These are phyloP conservation scores for Nemania bipapillata DNA, from an alignment of 2,329 filamentous ascomycete genomes.

Conservation along the genomic window DNA sequence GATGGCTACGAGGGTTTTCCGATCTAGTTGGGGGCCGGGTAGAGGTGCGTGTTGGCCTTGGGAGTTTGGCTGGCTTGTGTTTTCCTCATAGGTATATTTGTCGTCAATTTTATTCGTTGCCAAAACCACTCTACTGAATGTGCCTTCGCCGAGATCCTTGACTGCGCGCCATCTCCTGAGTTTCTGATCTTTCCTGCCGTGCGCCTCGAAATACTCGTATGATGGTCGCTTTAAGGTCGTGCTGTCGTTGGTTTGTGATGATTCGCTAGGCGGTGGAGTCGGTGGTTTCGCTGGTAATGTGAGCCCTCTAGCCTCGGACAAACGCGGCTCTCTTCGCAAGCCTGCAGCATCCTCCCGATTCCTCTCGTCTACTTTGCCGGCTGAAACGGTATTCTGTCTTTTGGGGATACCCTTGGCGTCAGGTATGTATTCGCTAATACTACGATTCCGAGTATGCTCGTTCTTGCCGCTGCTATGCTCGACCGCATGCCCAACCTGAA, in stretches of 20 bases:
- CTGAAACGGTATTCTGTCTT: slow-evolving; percentile 78
- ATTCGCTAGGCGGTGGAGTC: slow-evolving; percentile 85
- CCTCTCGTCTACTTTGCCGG: slow-evolving; percentile 62
- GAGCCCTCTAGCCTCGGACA: slow-evolving; percentile 81
- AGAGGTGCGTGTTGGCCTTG: slow-evolving; percentile 51
- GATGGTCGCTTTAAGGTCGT: slow-evolving; percentile 57
- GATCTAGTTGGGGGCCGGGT: slow-evolving; percentile 61
- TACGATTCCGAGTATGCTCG: slow-evolving; percentile 77
- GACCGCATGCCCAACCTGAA: slow-evolving; percentile 52
- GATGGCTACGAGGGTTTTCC: slow-evolving; percentile 88
- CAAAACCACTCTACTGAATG: slow-evolving; percentile 93
- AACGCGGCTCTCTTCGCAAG: slow-evolving; percentile 79
- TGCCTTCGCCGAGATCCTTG: slow-evolving; percentile 86
- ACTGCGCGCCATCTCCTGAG: slow-evolving; percentile 81
- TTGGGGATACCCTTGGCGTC: slow-evolving; percentile 75
- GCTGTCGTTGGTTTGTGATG: slow-evolving; percentile 60
- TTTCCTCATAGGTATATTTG: slow-evolving; percentile 59
- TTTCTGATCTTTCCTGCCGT: slow-evolving; percentile 73
- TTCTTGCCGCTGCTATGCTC: slow-evolving; percentile 47
- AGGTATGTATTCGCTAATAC: slow-evolving; percentile 87
- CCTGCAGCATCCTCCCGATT: slow-evolving; percentile 53
- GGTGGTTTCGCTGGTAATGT: slow-evolving; percentile 72
- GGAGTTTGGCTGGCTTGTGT: slow-evolving; percentile 51
- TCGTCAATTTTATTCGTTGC: slow-evolving; percentile 79
- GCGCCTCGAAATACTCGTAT: slow-evolving; percentile 76